Base-by-base conservation (phyloP, 2,329 filamentous ascomycete species). In the Aspergillus sp. region DNA sequence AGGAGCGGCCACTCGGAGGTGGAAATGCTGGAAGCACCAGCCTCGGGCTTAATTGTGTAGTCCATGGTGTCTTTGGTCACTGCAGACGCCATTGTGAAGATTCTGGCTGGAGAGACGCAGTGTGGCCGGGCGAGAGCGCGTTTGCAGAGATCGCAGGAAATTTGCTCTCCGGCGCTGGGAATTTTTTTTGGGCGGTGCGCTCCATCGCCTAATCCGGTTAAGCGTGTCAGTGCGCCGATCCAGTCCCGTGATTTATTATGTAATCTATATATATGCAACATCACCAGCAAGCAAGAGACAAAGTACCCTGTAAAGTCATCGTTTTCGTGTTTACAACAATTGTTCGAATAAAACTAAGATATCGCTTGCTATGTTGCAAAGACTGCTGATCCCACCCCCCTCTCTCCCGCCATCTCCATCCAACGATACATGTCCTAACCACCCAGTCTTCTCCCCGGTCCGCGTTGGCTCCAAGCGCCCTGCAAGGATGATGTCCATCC, bases 1-100 rank as follows among this genome's bases (percentile, higher is more conserved):
- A 97, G 82, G 68, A 97, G 81, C 66, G 94, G 94, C 91, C 91
- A 97, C 73, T 86, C 83, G 79, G 88, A 92, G 64, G 90, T 95
- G 76, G 95, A 87, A 66, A 95, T 81, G 55, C 85, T 79, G 62
- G 91, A 89, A 67, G 87, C 85, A 62, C 83, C 80, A 67, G 88
- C 86, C 81, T 95, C 87, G 52, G 94, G 94, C 85, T 97, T 96
- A 80, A 99, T 97, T 74, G 83, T 82, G 74, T 89, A 90, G 68
- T 93, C 88, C 67, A 84, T 82, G 71, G 88, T 86, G 70, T 79
- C 76, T 64, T 77, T 77, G 65, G 77, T 81, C 76, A 83, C 80
- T 63, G 69, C 68, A 60, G 65, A 66, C 62, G 69, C 70, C 66
- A 67, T 71, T 62, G 57, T 64, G 54, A 54, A 62, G 45, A 53